phyloP scores from a whole-genome alignment of 805 yeast species.

The Candida peoriensis region DNA sequence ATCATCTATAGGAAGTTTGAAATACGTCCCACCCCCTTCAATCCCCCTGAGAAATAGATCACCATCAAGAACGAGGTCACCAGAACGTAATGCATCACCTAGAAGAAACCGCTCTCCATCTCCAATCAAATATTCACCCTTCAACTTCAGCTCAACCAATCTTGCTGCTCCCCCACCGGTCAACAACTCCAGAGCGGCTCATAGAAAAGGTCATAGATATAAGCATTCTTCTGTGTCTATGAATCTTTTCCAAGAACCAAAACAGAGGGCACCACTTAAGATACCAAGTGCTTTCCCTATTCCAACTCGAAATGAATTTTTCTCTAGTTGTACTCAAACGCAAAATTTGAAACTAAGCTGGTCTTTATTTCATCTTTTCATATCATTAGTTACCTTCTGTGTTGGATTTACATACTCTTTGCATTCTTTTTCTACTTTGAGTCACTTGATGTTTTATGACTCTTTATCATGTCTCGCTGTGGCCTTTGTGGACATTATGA shows the following conservation, averaged over 20 bases:
- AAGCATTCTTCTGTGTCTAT: slow-evolving; percentile 95
- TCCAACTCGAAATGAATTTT: slow-evolving; percentile 50
- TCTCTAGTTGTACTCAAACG: slow-evolving; percentile 48
- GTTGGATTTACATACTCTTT: slow-evolving; percentile 55
- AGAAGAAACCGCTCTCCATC: slow-evolving; percentile 22
- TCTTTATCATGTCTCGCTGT: slow-evolving; percentile 69
- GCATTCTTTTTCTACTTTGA: slow-evolving; percentile 64
- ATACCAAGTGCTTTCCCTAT: slow-evolving; percentile 60
- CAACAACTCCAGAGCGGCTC: slow-evolving; percentile 48
- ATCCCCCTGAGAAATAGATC: slow-evolving; percentile 23
- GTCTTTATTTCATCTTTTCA: slow-evolving; percentile 50
- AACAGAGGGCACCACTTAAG: slow-evolving; percentile 65
- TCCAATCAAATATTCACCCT: slow-evolving; percentile 39
- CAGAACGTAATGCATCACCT: slow-evolving; percentile 29
- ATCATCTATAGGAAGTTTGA: slow-evolving; percentile 19
- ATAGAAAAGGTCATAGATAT: slow-evolving; percentile 90
- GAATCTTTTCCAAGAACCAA: slow-evolving; percentile 94
- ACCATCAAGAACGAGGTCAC: slow-evolving; percentile 24
- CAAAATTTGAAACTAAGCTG: slow-evolving; percentile 59
- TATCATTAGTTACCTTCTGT: slow-evolving; percentile 52
- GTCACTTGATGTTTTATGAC: slow-evolving; percentile 86
- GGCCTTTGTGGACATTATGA: slow-evolving; percentile 69
- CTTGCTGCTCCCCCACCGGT: slow-evolving; percentile 25
- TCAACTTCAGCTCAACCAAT: slow-evolving; percentile 59
- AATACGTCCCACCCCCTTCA: slow-evolving; percentile 21